Evolutionary conservation across 257 asterid genomes (phyloP).

Genomic region (Lithospermum erythrorhizon): DNA sequence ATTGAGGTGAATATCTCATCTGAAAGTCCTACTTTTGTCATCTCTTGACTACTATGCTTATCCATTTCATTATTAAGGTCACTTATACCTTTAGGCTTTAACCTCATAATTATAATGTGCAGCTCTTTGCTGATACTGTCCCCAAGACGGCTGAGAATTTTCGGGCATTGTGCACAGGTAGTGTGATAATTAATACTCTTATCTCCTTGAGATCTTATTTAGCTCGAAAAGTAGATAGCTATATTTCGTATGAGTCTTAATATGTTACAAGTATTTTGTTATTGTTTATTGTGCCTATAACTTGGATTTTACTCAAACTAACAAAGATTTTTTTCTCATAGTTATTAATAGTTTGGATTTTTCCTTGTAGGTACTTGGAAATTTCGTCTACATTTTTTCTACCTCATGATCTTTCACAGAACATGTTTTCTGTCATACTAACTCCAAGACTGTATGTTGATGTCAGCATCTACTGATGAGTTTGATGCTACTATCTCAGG

Average conservation of each 20-base stretch:
- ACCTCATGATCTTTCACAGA: background rate
- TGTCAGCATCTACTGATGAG: background rate
- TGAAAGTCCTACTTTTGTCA: background rate
- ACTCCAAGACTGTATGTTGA: slow-evolving; percentile 5
- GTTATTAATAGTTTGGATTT: background rate
- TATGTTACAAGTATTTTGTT: too few relatives aligned
- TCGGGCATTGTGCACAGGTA: slow-evolving; percentile 96
- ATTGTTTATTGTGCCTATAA: too few relatives aligned
- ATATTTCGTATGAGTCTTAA: background rate
- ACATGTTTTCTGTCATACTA: background rate
- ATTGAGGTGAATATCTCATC: slow-evolving; percentile 48
- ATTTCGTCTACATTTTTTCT: background rate
- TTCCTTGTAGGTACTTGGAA: too few relatives aligned
- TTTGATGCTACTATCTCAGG: slow-evolving; percentile 29
- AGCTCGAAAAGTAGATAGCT: background rate
- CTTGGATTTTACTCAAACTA: too few relatives aligned
- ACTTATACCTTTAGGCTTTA: background rate
- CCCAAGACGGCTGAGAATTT: slow-evolving; percentile 97
- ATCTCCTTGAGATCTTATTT: background rate
- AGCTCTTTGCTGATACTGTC: slow-evolving; percentile 88
- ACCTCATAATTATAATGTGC: slow-evolving; percentile 20
- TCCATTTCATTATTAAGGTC: background rate
- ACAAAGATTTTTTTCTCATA: too few relatives aligned
- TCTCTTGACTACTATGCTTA: background rate
- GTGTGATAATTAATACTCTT: background rate